These are phyloP conservation scores for Chrysopogon serrulatus DNA, from an alignment of 176 grass and related monocot species.

Conservation along the genomic window DNA sequence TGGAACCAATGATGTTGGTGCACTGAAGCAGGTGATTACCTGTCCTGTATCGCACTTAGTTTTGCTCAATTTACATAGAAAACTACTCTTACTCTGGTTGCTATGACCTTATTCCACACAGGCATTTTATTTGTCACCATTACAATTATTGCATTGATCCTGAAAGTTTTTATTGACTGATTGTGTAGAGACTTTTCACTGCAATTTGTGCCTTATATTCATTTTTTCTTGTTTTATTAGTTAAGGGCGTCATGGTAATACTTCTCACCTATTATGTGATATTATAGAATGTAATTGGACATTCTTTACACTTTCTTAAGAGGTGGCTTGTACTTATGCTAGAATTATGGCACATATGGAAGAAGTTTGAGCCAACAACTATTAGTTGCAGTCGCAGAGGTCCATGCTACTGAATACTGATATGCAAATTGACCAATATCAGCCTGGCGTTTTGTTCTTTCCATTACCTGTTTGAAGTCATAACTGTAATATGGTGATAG, in stretches of 20 bases:
- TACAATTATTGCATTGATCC: not conserved
- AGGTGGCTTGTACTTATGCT: not conserved
- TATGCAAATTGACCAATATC: constrained; percentile 1
- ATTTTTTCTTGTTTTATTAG: not conserved
- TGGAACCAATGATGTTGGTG: constrained; percentile 99
- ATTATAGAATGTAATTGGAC: not conserved
- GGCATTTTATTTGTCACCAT: not conserved
- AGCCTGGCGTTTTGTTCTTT: constrained; percentile 15
- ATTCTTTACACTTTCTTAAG: not conserved
- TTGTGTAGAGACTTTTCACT: not conserved
- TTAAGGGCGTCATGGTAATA: not conserved
- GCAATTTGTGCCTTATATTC: not conserved
- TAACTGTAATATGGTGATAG: not conserved
- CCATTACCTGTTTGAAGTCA: not conserved
- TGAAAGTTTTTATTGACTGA: not conserved
- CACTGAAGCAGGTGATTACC: constrained; percentile 80
- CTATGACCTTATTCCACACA: constrained; percentile 2
- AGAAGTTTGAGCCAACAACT: not conserved
- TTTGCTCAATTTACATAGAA: not conserved
- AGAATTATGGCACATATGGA: not conserved
- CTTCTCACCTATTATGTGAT: not conserved
- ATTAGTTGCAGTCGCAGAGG: not conserved
- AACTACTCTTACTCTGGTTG: not conserved
- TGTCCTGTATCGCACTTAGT: not conserved
- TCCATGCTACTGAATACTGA: not conserved